Conservation (phyloP, 2,329 filamentous ascomycete species). For the Colletotrichum horii region DNA sequence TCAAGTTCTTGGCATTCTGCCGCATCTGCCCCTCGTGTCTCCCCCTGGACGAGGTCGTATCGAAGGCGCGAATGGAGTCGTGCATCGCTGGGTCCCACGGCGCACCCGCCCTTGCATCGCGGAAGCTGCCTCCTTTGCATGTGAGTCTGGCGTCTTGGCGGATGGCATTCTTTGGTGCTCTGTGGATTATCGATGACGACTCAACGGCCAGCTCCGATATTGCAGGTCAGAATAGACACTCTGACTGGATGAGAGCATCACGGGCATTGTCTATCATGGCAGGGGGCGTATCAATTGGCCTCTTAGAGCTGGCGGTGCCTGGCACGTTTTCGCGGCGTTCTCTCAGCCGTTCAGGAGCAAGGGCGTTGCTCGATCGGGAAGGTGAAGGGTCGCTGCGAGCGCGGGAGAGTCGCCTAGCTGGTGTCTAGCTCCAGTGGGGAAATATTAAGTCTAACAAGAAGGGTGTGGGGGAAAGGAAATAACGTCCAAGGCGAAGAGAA, state of each 20-base stretch:
- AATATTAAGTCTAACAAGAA: neutral
- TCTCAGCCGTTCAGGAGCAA: neutral
- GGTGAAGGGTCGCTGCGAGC: slow-evolving; percentile 7
- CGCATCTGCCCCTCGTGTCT: neutral
- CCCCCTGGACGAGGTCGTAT: neutral
- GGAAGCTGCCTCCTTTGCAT: slow-evolving; percentile 7
- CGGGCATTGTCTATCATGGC: neutral
- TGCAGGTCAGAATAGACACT: neutral
- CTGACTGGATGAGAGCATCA: slow-evolving; percentile 8
- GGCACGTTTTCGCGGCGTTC: slow-evolving; percentile 20
- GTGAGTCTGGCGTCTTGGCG: neutral
- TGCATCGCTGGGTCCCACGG: slow-evolving; percentile 2
- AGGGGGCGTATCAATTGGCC: slow-evolving; percentile 25
- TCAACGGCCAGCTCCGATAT: slow-evolving; percentile 16
- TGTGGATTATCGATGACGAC: neutral
- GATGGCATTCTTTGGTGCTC: neutral
- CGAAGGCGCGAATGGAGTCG: neutral
- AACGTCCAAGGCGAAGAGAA: neutral
- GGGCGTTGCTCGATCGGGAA: slow-evolving; percentile 13
- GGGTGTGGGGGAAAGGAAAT: neutral
- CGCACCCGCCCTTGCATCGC: slow-evolving; percentile 17
- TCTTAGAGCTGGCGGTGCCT: slow-evolving; percentile 22
- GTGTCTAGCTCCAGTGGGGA: slow-evolving; percentile 11
- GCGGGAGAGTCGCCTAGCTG: slow-evolving; percentile 15
- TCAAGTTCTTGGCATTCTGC: neutral